Percentiles rank a stretch among this genome's conserved stretches.
Evolutionary conservation across 192 early-diverging fungal species (phyloP).

Genomic region (Coemansia reversa): DNA sequence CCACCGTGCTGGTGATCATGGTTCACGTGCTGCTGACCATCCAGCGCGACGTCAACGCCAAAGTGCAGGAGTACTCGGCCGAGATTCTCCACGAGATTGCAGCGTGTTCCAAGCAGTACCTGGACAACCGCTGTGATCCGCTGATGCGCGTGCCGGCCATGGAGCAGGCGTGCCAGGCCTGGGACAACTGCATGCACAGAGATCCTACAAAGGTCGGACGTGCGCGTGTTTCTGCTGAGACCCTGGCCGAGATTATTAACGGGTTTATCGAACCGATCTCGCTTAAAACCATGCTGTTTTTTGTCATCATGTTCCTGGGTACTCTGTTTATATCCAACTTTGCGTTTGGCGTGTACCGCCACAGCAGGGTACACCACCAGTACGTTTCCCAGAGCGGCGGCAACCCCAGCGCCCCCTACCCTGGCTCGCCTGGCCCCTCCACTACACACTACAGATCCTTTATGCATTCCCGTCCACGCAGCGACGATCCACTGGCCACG

Average conservation of each 20-base stretch:
- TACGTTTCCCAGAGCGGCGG: slow-evolving; percentile 24
- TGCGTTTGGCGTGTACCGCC: slow-evolving; percentile 54
- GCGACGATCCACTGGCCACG: slow-evolving; percentile 16
- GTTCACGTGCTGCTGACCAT: slow-evolving; percentile 69
- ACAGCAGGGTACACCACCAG: slow-evolving; percentile 42
- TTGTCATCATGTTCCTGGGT: slow-evolving; percentile 51
- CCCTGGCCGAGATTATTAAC: slow-evolving; percentile 78
- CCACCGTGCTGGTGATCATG: slow-evolving; percentile 60
- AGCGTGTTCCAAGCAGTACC: slow-evolving; percentile 64
- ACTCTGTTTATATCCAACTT: slow-evolving; percentile 50
- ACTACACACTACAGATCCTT: neutral
- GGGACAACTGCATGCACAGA: slow-evolving; percentile 64
- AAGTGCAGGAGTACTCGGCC: slow-evolving; percentile 62
- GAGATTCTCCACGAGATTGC: slow-evolving; percentile 63
- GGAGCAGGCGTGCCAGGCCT: slow-evolving; percentile 59
- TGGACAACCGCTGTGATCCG: slow-evolving; percentile 60
- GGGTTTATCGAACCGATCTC: slow-evolving; percentile 81
- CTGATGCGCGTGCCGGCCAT: slow-evolving; percentile 60
- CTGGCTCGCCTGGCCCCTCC: neutral
- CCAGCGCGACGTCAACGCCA: slow-evolving; percentile 69
- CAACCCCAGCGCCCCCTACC: neutral
- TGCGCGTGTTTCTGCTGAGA: slow-evolving; percentile 76
- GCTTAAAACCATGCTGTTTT: slow-evolving; percentile 78
- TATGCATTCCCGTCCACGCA: neutral
- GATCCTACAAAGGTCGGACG: slow-evolving; percentile 65